These are phyloP conservation scores for Meira nashicola DNA, from an alignment of 1,284 basidiomycete species.

Conservation along the genomic window DNA sequence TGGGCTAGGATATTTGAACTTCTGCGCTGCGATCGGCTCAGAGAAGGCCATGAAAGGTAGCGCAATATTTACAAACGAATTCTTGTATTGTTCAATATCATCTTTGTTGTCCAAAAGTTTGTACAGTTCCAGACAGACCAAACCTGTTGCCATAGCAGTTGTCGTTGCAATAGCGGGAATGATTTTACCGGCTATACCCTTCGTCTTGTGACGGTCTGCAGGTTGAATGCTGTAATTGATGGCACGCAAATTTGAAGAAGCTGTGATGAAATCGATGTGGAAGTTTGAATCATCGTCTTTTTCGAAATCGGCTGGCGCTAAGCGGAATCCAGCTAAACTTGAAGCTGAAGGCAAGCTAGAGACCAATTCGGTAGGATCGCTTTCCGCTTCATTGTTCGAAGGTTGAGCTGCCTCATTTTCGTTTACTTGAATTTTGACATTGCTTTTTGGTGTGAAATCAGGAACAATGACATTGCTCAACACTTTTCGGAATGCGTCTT, in stretches of 20 bases:
- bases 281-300: slow-evolving; percentile 98
- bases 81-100: slow-evolving; percentile 92
- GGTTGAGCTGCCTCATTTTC: slow-evolving; percentile 73
- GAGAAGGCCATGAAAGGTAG: slow-evolving; percentile 99
- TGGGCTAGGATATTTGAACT: slow-evolving; percentile 55
- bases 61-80: slow-evolving; percentile 93
- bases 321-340: slow-evolving; percentile 85
- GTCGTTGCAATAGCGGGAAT: slow-evolving; percentile 99
- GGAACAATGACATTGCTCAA: slow-evolving; percentile 81
- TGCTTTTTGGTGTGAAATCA: slow-evolving; percentile 86
- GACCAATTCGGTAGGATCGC: slow-evolving; percentile 40
- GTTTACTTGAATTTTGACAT: slow-evolving; percentile 88
- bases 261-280: slow-evolving; percentile 99
- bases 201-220: slow-evolving; percentile 89
- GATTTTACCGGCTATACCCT: slow-evolving; percentile 99
- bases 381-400: slow-evolving; percentile 52
- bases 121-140: slow-evolving; percentile 95
- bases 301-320: slow-evolving; percentile 94
- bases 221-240: slow-evolving; percentile 87
- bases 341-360: slow-evolving; percentile 44
- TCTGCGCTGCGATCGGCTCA: slow-evolving; percentile 81
- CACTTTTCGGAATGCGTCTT: slow-evolving; percentile 73
- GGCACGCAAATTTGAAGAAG: slow-evolving; percentile 93
- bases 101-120: slow-evolving; percentile 88
- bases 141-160: slow-evolving; percentile 81